These are phyloP conservation scores for Elaeis guineensis DNA, from an alignment of 176 grass and related monocot species.

Conservation along the genomic window DNA sequence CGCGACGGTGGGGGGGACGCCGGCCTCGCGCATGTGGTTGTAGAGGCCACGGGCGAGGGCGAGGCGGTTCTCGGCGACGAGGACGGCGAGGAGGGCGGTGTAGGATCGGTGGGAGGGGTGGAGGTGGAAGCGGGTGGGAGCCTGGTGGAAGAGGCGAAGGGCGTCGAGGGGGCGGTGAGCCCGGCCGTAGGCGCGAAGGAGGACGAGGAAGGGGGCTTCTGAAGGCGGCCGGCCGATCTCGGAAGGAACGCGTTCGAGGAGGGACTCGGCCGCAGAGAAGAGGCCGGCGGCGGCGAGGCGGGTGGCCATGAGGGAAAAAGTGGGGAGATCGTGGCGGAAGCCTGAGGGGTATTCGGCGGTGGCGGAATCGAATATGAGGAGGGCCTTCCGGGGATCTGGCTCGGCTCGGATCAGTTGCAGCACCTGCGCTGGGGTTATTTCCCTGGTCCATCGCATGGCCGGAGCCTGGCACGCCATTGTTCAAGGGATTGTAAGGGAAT, in stretches of 20 bases:
- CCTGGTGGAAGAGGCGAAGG: constrained; percentile 61
- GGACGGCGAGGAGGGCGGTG: constrained; percentile 49
- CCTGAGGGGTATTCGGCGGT: constrained; percentile 18
- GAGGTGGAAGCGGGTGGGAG: constrained; percentile 39
- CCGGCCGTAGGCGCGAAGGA: constrained; percentile 57
- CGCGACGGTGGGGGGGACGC: constrained; percentile 47
- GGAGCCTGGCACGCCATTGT: constrained; percentile 25
- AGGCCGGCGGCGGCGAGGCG: constrained; percentile 68
- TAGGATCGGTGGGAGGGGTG: constrained; percentile 62
- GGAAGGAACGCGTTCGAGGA: constrained; percentile 46
- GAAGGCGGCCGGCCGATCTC: constrained; percentile 25
- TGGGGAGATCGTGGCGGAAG: constrained; percentile 27
- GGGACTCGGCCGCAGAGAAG: constrained; percentile 41
- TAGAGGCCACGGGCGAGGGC: constrained; percentile 48
- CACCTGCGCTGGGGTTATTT: constrained; percentile 41
- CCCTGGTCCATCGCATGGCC: constrained; percentile 50
- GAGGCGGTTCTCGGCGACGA: constrained; percentile 50
- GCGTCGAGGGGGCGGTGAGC: constrained; percentile 54
- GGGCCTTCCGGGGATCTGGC: constrained; percentile 46
- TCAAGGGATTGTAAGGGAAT: background rate
- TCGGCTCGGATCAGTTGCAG: constrained; percentile 50
- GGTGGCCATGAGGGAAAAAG: constrained; percentile 48
- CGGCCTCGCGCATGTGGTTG: constrained; percentile 60
- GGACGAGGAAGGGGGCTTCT: constrained; percentile 49
- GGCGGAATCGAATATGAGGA: constrained; percentile 55